Percentiles rank a stretch among this genome's conserved stretches.
Evolutionary conservation across 306 rosid species (phyloP).

Genomic region (Crataegus laevigata): DNA sequence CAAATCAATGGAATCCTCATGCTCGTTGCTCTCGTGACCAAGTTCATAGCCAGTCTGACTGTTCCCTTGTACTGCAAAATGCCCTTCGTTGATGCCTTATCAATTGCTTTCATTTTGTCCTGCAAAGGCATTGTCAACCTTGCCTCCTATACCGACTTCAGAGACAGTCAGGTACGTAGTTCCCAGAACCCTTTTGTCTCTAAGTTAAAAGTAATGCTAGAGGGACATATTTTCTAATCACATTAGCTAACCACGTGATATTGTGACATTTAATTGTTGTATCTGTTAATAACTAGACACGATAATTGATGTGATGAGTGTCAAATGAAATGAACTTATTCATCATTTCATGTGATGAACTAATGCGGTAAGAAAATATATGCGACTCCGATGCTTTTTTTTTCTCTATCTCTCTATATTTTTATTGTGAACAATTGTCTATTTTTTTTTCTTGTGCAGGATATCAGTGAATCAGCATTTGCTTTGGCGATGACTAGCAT

Average conservation of each 20-base stretch:
- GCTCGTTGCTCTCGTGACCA: neutral
- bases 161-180: slow-evolving; percentile 17
- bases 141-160: neutral
- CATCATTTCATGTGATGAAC: neutral
- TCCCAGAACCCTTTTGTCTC: neutral
- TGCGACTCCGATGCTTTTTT: neutral
- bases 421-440: neutral
- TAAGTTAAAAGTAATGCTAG: neutral
- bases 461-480: neutral
- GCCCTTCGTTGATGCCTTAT: slow-evolving; percentile 36
- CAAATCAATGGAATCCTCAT: neutral
- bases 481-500: slow-evolving; percentile 13
- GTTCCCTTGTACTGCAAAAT: slow-evolving; percentile 27
- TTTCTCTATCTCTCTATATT: too few species aligned
- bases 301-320: neutral
- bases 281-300: neutral
- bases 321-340: too few species aligned
- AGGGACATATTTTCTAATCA: neutral
- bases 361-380: neutral
- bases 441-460: slow-evolving; percentile 15
- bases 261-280: neutral
- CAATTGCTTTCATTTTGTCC: slow-evolving; percentile 44
- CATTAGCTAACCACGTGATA: neutral
- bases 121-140: slow-evolving; percentile 55
- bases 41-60: slow-evolving; percentile 9